Evolutionary conservation across 73 alveolate genomes (phyloP).

Genomic region (Paramecium biaurelia): DNA sequence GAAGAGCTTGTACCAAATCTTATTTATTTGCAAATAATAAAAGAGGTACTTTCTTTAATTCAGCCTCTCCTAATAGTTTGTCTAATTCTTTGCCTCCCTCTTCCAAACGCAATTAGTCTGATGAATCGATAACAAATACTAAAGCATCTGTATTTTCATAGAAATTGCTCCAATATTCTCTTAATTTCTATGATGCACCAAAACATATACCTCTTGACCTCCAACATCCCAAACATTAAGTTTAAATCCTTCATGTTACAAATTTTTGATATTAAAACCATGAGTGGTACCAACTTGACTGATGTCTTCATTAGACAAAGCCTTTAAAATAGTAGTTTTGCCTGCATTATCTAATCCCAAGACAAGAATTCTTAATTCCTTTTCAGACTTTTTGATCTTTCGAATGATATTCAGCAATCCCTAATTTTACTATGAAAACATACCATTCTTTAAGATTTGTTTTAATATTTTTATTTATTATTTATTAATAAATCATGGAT

Average conservation of each 20-base stretch:
- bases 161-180: constrained; percentile 98
- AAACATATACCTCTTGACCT: constrained; percentile 88
- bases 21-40: constrained; percentile 85
- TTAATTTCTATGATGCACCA: constrained; percentile 46
- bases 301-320: constrained; percentile 94
- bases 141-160: constrained; percentile 96
- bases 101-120: constrained; percentile 93
- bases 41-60: constrained; percentile 83
- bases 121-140: constrained; percentile 96
- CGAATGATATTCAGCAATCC: constrained; percentile 40
- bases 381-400: constrained; percentile 67
- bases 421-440: neutral
- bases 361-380: constrained; percentile 95
- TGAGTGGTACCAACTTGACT: constrained; percentile 95
- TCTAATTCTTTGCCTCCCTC: constrained; percentile 84
- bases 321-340: constrained; percentile 97
- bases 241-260: constrained; percentile 97
- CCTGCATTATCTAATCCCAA: constrained; percentile 99
- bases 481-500: constrained; percentile 40
- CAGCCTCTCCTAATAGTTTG: constrained; percentile 71
- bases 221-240: constrained; percentile 99
- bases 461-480: neutral
- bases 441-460: neutral
- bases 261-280: constrained; percentile 96
- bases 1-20: constrained; percentile 89